phyloP scores from a whole-genome alignment of 305 asterid genomes.

The Striga hermonthica region DNA sequence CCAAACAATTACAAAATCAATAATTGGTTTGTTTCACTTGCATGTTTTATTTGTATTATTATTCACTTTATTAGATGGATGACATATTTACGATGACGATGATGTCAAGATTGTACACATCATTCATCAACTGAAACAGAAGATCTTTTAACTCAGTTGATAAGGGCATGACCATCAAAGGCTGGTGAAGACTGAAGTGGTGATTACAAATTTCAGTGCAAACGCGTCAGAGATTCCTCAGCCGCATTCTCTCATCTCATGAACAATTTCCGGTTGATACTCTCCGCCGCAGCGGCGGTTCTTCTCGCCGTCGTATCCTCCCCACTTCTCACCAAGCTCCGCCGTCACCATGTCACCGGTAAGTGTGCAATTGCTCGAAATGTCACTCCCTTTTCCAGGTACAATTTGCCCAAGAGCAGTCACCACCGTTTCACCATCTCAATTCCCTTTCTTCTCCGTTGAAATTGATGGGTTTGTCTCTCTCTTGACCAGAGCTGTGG shows the following conservation, averaged over 20 bases:
- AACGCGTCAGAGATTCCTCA: no score
- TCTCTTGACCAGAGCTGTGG: conserved; percentile 31
- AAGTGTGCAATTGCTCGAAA: conserved; percentile 10
- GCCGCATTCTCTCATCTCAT: conserved; percentile 22
- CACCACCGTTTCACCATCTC: neutral
- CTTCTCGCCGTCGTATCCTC: conserved; percentile 51
- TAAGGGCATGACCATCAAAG: no score
- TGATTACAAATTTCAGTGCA: no score
- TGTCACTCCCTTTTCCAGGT: neutral
- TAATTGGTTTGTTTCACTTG: no score
- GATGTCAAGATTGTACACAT: no score
- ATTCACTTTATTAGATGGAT: no score
- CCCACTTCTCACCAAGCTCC: conserved; percentile 36
- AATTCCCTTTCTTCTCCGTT: neutral
- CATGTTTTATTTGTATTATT: no score
- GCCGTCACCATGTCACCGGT: conserved; percentile 21
- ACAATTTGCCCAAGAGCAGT: neutral
- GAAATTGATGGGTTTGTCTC: conserved; percentile 8
- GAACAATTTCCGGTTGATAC: conserved; percentile 39
- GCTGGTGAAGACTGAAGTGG: no score
- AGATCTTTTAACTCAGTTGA: no score
- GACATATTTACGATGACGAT: no score
- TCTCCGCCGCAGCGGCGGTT: conserved; percentile 54
- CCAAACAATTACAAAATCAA: no score
- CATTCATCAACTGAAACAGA: no score